Base-by-base conservation (phyloP, 2,329 filamentous ascomycete genomes). In the Alternaria viburni region DNA sequence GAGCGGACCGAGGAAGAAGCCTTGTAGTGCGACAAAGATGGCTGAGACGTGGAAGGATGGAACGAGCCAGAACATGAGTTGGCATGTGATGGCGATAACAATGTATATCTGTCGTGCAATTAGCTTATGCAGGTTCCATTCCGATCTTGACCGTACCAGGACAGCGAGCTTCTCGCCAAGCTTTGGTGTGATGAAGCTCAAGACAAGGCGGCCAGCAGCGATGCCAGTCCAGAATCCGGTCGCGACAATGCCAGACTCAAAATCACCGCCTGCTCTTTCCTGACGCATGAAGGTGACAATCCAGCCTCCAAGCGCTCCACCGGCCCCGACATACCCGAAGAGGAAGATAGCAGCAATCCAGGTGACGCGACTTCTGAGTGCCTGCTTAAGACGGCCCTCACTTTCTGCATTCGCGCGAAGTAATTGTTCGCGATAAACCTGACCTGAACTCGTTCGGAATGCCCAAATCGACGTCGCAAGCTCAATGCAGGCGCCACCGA, bases 181-280 rank as follows among this genome's bases (percentile, higher is more conserved):
- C 1, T 85, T 83, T 1, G 89, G 88, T 0, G 92, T 95, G 7
- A 93, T 81, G 69, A 95, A 94, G 0, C 91, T 91, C 10, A 96
- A 81, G 0, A 89, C 74, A 2, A 95, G 81, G 1, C 93, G 84
- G 0, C 92, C 92, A 1, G 92, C 76, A 0, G 92, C 93, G 67
- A 95, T 84, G 0, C 92, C 93, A 9, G 91, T 85, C 93, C 92
- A 96, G 80, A 93, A 96, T 0, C 91, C 89, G 0, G 91, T 94
- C 0, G 88, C 89, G 0, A 88, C 88, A 80, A 95, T 86, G 4
- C 92, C 92, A 23, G 90, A 89, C 6, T 88, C 84, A 72, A 94
- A 94, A 0, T 87, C 82, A 21, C 84, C 84, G 4, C 89, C 91
- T 41, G 89, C 79, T 21, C 93, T 87, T 32, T 93, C 89, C 5